Percentiles rank a stretch among this genome's conserved stretches.
Evolutionary conservation across 176 grass and related monocot genomes (phyloP).

Genomic region (Juncus effusus): DNA sequence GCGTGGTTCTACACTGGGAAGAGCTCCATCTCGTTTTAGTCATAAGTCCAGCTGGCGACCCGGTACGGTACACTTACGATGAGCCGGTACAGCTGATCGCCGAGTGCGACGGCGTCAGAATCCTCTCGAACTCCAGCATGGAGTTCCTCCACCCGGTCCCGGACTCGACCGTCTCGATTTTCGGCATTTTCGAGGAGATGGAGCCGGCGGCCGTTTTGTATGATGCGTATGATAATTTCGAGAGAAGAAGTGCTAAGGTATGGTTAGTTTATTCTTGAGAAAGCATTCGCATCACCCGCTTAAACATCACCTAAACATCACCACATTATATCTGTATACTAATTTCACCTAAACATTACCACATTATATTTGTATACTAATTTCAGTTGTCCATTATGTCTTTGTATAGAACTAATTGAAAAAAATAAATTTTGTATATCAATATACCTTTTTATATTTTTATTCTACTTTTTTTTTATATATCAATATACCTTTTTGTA

Average conservation of each 20-base stretch:
- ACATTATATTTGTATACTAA: neutral
- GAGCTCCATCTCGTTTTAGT: conserved; percentile 81
- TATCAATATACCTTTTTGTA: no score
- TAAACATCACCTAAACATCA: no score
- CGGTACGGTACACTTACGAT: conserved; percentile 77
- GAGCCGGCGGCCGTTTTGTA: conserved; percentile 81
- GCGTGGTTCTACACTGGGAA: conserved; percentile 91
- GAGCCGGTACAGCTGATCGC: conserved; percentile 91
- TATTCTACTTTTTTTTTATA: no score
- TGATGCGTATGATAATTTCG: conserved; percentile 96
- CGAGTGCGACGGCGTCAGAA: conserved; percentile 93
- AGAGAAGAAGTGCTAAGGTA: conserved; percentile 96
- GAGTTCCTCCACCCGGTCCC: conserved; percentile 90
- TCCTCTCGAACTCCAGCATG: conserved; percentile 95
- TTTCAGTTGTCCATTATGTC: no score
- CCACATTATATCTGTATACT: no score
- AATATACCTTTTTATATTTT: no score
- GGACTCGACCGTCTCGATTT: conserved; percentile 80
- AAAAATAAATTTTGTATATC: no score
- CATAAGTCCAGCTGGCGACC: conserved; percentile 85
- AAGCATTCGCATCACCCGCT: neutral
- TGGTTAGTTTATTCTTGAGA: conserved; percentile 5
- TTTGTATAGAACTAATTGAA: no score
- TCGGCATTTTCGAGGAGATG: conserved; percentile 82
- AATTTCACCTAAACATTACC: no score